phyloP scores from a whole-genome alignment of 192 early-diverging fungal species.

The Linderina pennispora region DNA sequence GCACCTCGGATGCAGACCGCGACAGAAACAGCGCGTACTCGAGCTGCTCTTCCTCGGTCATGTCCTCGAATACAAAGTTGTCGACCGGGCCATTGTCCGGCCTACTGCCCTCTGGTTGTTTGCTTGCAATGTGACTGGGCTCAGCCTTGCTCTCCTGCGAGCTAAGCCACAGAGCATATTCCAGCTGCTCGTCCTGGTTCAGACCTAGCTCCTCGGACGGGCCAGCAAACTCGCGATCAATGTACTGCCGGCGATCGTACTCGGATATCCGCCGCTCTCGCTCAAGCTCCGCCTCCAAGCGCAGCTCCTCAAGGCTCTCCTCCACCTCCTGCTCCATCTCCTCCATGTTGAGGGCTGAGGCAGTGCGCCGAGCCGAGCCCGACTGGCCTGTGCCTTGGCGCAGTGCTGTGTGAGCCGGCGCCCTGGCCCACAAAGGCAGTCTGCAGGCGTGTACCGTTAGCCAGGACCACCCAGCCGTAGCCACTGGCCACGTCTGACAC shows the following conservation, averaged over 20 bases:
- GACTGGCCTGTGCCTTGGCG: not conserved
- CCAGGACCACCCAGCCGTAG: slow-evolving; percentile 13
- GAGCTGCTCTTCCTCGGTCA: slow-evolving; percentile 29
- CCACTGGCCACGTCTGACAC: slow-evolving; percentile 16
- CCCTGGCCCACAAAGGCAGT: slow-evolving; percentile 5
- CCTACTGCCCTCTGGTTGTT: too few species aligned
- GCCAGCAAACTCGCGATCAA: slow-evolving; percentile 23
- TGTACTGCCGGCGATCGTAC: slow-evolving; percentile 4
- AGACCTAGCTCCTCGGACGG: slow-evolving; percentile 17
- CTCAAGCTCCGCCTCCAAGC: slow-evolving; percentile 4
- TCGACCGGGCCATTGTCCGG: too few species aligned
- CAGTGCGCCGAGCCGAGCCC: too few species aligned
- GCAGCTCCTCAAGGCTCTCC: slow-evolving; percentile 14
- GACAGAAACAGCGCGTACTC: slow-evolving; percentile 32
- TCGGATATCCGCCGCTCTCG: slow-evolving; percentile 10
- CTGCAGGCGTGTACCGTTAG: slow-evolving; percentile 27
- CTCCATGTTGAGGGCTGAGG: not conserved
- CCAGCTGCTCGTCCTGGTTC: slow-evolving; percentile 27
- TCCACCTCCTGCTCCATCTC: not conserved
- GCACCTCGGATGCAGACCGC: not conserved
- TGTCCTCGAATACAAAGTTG: slow-evolving; percentile 1
- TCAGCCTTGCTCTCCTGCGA: not conserved
- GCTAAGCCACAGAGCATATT: slow-evolving; percentile 36
- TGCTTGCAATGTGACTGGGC: not conserved
- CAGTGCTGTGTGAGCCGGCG: not conserved